Conservation (phyloP, 768 basidiomycete genomes). For the Hypholoma fasciculare region DNA sequence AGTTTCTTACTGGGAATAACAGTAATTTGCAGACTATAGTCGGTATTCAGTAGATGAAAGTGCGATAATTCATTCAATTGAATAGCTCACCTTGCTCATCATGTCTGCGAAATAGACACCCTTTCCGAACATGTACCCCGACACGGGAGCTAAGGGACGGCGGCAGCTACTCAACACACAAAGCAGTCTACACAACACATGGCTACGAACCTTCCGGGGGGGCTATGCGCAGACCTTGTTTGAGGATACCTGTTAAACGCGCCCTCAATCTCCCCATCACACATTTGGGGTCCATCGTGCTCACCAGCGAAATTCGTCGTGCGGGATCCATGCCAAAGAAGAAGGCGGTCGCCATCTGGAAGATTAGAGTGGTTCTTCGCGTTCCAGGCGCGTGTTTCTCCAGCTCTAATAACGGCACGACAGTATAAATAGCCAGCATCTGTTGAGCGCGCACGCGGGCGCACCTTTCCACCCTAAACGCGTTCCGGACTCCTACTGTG, state of each 20-base stretch:
- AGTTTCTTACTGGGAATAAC: constrained; percentile 3
- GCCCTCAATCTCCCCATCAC: neutral
- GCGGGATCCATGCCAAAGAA: constrained; percentile 10
- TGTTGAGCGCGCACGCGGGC: neutral
- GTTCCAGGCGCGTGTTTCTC: constrained; percentile 10
- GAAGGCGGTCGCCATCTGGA: constrained; percentile 5
- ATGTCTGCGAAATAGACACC: constrained; percentile 14
- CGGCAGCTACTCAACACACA: neutral
- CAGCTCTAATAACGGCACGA: neutral
- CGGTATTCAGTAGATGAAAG: too few species aligned
- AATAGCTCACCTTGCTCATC: constrained; percentile 7
- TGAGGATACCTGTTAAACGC: constrained; percentile 6
- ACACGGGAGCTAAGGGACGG: constrained; percentile 2
- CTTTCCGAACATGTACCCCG: constrained; percentile 14
- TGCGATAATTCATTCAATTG: too few species aligned
- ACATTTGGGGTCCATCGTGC: neutral
- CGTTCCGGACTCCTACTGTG: constrained; percentile 1
- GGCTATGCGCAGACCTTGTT: constrained; percentile 12
- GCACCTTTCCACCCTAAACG: constrained; percentile 9
- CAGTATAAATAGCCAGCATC: neutral
- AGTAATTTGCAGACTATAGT: constrained; percentile 6
- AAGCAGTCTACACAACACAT: neutral
- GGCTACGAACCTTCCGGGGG: constrained; percentile 7
- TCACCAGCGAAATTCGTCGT: constrained; percentile 12
- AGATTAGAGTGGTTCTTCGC: neutral